Conservation (phyloP, 495 filamentous ascomycete genomes). For the Talaromyces thailandensis region DNA sequence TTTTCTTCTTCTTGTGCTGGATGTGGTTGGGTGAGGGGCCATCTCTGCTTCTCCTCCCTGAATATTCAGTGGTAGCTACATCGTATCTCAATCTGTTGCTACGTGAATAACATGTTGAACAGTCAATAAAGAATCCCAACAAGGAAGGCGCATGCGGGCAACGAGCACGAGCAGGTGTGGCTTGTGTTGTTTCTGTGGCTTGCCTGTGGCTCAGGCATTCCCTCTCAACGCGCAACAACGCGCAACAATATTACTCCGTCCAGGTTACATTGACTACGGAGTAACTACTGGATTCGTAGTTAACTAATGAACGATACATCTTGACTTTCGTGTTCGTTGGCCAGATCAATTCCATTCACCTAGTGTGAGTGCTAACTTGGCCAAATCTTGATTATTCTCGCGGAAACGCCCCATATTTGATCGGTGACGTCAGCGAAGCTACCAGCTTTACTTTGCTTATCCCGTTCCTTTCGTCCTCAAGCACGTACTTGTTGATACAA, state of each 20-base stretch:
- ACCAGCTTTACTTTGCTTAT: not conserved
- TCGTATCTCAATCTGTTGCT: too few species aligned
- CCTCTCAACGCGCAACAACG: not conserved
- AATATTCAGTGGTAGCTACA: too few species aligned
- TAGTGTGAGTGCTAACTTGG: not conserved
- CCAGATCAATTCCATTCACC: not conserved
- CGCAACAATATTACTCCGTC: too few species aligned
- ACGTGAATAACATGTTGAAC: too few species aligned
- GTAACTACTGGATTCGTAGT: too few species aligned
- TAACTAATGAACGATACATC: not conserved
- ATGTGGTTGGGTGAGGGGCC: not conserved
- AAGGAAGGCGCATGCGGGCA: not conserved
- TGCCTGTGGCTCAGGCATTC: not conserved
- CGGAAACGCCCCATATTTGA: not conserved
- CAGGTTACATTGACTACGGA: too few species aligned
- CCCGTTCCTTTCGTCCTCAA: not conserved
- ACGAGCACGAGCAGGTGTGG: not conserved
- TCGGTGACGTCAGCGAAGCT: not conserved
- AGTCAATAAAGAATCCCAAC: not conserved
- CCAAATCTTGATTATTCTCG: slow-evolving; percentile 3
- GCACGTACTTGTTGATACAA: not conserved
- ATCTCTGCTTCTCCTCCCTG: not conserved
- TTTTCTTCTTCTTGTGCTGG: not conserved
- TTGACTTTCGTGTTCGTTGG: not conserved
- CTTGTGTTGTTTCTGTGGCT: not conserved